Conservation (phyloP, 108 stramenopile species). For the Epipyxis sp. region DNA sequence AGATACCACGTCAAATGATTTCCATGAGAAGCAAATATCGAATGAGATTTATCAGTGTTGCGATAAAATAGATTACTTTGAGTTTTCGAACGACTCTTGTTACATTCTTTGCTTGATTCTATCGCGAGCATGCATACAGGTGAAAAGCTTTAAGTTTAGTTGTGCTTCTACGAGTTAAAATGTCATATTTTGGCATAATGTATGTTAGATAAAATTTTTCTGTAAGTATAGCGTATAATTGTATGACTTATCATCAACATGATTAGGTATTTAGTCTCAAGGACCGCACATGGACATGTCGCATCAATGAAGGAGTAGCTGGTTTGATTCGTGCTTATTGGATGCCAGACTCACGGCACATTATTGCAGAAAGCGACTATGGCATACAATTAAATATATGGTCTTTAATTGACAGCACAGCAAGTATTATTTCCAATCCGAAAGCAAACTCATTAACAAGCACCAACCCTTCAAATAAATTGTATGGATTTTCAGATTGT, state of each 20-base stretch:
- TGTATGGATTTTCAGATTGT: slow-evolving; percentile 8
- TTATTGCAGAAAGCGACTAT: slow-evolving; percentile 20
- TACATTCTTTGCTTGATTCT: too few species aligned
- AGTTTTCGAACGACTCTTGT: too few species aligned
- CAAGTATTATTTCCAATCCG: not conserved
- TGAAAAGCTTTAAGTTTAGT: too few species aligned
- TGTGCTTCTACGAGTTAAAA: too few species aligned
- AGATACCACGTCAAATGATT: too few species aligned
- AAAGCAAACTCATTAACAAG: not conserved
- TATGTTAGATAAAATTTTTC: too few species aligned
- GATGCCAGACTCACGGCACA: not conserved
- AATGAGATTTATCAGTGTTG: too few species aligned
- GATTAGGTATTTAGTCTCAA: not conserved
- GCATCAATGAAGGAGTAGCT: slow-evolving; percentile 26
- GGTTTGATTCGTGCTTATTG: slow-evolving; percentile 21
- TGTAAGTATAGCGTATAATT: too few species aligned
- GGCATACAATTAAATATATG: slow-evolving; percentile 21
- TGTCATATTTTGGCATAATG: too few species aligned
- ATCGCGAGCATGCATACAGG: too few species aligned
- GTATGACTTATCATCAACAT: not conserved
- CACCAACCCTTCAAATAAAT: not conserved
- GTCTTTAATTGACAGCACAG: slow-evolving; percentile 11
- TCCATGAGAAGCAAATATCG: too few species aligned
- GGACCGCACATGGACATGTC: slow-evolving; percentile 17
- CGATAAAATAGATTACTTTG: too few species aligned